A percentile compares a stretch with the other conserved stretches of the same genome.
phyloP scores from a whole-genome alignment of 2,329 filamentous ascomycete genomes.

The Claviceps paspali region DNA sequence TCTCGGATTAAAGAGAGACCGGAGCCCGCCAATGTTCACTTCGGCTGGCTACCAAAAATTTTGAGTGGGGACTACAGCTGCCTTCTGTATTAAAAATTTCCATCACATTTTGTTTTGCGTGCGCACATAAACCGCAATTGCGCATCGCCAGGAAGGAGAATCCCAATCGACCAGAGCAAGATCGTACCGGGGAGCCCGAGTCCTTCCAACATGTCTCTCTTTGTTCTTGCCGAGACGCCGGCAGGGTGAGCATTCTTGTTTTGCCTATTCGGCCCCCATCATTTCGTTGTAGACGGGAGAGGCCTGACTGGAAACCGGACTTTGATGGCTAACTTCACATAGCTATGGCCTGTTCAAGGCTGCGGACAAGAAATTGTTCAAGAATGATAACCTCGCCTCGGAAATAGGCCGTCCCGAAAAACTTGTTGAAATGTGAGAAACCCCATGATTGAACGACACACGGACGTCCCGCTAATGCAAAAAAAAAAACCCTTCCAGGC shows the following conservation, averaged over 20 bases:
- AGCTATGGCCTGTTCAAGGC: constrained; percentile 98
- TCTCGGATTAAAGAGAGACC: constrained; percentile 14
- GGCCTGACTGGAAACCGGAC: neutral
- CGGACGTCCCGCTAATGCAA: neutral
- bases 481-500: constrained; percentile 27
- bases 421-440: constrained; percentile 64
- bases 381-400: constrained; percentile 63
- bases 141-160: constrained; percentile 20
- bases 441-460: neutral
- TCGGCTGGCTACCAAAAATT: constrained; percentile 20
- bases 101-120: constrained; percentile 19
- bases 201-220: constrained; percentile 58
- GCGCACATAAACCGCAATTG: constrained; percentile 22
- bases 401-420: constrained; percentile 70
- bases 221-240: constrained; percentile 86
- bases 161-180: constrained; percentile 17
- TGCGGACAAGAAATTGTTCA: constrained; percentile 94
- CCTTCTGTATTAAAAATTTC: constrained; percentile 27
- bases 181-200: constrained; percentile 15
- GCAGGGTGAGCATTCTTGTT: constrained; percentile 42
- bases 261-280: neutral
- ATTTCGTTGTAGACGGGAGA: neutral
- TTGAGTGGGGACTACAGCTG: constrained; percentile 20
- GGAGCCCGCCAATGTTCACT: constrained; percentile 7
- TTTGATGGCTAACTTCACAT: constrained; percentile 17